Base-by-base conservation (phyloP, 148 eudicot species). In the Silene latifolia region DNA sequence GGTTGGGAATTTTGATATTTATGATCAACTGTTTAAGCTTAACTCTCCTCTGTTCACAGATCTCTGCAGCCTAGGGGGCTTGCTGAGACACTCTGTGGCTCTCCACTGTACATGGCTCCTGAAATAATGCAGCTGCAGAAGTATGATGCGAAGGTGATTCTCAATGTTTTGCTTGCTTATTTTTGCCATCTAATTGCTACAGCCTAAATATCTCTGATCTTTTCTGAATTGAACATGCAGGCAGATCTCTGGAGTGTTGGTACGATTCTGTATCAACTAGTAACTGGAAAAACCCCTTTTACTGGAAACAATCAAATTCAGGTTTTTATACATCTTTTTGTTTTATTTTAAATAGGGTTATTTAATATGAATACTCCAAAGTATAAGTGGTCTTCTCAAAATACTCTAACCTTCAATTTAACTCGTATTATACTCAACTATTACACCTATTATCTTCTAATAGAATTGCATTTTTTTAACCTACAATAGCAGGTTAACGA, bases 191-290 rank as follows among this genome's bases (percentile, higher is more conserved):
- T 27, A 21, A 56, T 15, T 19, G 48, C 58, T 35, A 20, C 42
- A 60, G 56, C 47, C 61, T 25, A 12, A 9, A 1, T 11, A 71
- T 19, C 60, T 63, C 72, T 27, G n/a, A 84, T 81, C 81, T 81
- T 83, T 77, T 65, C 76, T 79, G 64, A 80, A 72, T 72, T 82
- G 57, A 77, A 66, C 78, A 83, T 69, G 74, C 98, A 94, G 98
- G 98, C 98, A 88, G 98, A 94, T 86, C 95, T 94, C 69, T 94
- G 98, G 98, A 94, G 98, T 85, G 97, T 94, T 76, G 98, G 98
- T 79, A 84, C 93, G 63, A 94, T 94, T 83, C 78, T 94, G 53
- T 94, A 88, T 82, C 98, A 94, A 80, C 91, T 91, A 76, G 97
- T 91, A 64, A 88, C 93, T 18, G 98, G 97, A 54, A 89, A 80